Evolutionary conservation across 495 filamentous ascomycete genomes (phyloP), one percentile per base, ranked within the genome.

Genomic region (Penicillium crystallinum): DNA sequence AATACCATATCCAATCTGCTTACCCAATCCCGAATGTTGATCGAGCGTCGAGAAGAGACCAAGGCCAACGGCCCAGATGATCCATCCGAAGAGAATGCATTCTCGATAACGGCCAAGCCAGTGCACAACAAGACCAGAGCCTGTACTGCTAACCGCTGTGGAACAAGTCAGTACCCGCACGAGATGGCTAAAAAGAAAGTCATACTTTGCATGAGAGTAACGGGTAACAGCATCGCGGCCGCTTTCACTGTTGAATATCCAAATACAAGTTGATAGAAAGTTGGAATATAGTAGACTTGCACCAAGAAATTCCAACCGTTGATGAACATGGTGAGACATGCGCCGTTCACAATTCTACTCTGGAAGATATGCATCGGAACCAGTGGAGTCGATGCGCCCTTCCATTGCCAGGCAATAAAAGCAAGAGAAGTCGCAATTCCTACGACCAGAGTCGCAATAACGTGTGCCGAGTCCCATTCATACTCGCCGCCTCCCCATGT

Each of bases 251-350:
- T 69, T 1, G 75, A 76, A 46, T 80, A 81, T 4, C 65, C 70
- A 49, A 78, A 79, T 1, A 75, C 76, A 48, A 81, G 62, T 56
- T 81, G 78, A 51, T 77, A 81, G 54, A 81, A 81, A 6, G 73
- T 74, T 6, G 79, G 78, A 34, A 81, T 76, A 46, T 79, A 81
- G 58, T 80, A 80, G 2, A 78, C 63, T 56, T 80, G 77, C 1
- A 78, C 73, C 29, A 79, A 55, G 49, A 79, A 77, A 50, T 78
- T 78, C 77, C 78, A 81, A 3, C 77, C 77, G 34, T 78, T 76
- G 47, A 81, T 70, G 35, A 77, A 77, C 75, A 79, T 79, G 18
- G 77, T 81, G 14, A 79, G 49, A 46, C 69, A 77, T 2, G 75
- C 74, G 4, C 78, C 78, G 50, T 76, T 76, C 27, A 81, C 76